These are phyloP conservation scores for Diaporthe sp. DNA, from an alignment of 2,329 filamentous ascomycete species.

Conservation along the genomic window DNA sequence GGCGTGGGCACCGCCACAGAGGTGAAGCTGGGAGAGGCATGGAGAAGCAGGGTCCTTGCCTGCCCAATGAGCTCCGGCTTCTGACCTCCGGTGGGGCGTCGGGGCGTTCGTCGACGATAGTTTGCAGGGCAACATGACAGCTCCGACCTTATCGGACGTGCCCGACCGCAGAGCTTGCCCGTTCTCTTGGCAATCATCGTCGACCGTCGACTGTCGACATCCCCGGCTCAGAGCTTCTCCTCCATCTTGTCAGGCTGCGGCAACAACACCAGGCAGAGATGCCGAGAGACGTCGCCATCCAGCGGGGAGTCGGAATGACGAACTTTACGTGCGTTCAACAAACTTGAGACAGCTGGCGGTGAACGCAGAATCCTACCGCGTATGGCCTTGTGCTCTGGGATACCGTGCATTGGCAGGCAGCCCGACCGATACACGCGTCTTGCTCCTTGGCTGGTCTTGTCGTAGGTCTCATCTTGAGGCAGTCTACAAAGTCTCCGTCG, in stretches of 20 bases:
- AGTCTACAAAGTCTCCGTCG: background rate
- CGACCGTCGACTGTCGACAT: background rate
- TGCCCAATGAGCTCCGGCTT: background rate
- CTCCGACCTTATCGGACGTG: slow-evolving; percentile 7
- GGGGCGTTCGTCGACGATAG: slow-evolving; percentile 1
- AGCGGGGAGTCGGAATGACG: background rate
- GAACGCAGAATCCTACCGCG: background rate
- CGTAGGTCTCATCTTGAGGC: slow-evolving; percentile 11
- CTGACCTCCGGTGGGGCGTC: background rate
- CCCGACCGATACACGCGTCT: slow-evolving; percentile 11
- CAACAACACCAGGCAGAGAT: background rate
- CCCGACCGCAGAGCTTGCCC: background rate
- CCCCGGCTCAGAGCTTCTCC: background rate
- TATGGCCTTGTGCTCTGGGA: background rate
- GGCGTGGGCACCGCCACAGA: slow-evolving; percentile 20
- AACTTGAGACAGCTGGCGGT: slow-evolving; percentile 26
- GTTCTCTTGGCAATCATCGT: slow-evolving; percentile 1
- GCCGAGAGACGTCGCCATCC: no score
- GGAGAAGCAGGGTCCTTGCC: slow-evolving; percentile 9
- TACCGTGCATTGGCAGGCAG: slow-evolving; percentile 2
- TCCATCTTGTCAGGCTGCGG: slow-evolving; percentile 2
- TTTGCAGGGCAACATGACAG: background rate
- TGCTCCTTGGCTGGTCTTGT: slow-evolving; percentile 16
- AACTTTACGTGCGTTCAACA: slow-evolving; percentile 24
- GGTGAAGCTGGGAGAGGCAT: background rate